A percentile compares a stretch with the other conserved stretches of the same genome.
phyloP scores from a whole-genome alignment of 2,329 filamentous ascomycete species.

The Hortaea sp. region DNA sequence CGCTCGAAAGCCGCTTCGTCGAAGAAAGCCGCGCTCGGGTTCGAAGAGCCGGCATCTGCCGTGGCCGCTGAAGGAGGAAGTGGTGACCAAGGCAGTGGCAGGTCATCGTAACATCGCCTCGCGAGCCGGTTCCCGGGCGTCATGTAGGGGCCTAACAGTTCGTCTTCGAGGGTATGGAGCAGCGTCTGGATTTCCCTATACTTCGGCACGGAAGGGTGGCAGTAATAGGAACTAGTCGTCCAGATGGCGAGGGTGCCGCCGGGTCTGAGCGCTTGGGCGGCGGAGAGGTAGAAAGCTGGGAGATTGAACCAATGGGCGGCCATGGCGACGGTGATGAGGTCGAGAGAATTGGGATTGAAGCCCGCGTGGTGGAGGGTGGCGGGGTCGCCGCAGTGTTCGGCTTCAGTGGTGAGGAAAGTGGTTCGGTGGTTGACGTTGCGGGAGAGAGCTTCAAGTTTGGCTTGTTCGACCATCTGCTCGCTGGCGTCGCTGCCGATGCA shows the following conservation, averaged over 20 bases:
- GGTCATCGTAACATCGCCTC: slow-evolving; percentile 31
- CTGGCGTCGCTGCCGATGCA: slow-evolving; percentile 44
- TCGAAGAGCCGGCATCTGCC: too few relatives aligned
- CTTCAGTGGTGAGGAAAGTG: slow-evolving; percentile 7
- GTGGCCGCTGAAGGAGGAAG: too few relatives aligned
- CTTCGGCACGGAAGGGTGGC: slow-evolving; percentile 30
- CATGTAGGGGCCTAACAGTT: slow-evolving; percentile 30
- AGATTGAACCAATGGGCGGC: slow-evolving; percentile 49
- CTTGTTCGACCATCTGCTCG: slow-evolving; percentile 43
- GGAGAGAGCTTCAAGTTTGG: slow-evolving; percentile 19
- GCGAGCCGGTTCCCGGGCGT: slow-evolving; percentile 35
- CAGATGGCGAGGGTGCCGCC: slow-evolving; percentile 48
- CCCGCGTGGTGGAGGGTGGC: background rate
- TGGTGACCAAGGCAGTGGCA: slow-evolving; percentile 42
- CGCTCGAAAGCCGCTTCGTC: slow-evolving; percentile 29
- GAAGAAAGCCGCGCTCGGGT: slow-evolving; percentile 26
- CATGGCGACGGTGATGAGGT: slow-evolving; percentile 15
- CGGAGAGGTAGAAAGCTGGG: slow-evolving; percentile 39
- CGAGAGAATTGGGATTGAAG: slow-evolving; percentile 1
- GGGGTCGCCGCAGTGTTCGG: slow-evolving; percentile 6
- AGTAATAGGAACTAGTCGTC: slow-evolving; percentile 26
- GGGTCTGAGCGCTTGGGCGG: slow-evolving; percentile 38
- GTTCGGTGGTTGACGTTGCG: slow-evolving; percentile 3
- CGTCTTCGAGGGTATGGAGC: slow-evolving; percentile 30
- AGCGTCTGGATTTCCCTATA: slow-evolving; percentile 32